Percentiles rank a stretch among this genome's conserved stretches.
Evolutionary conservation across 352 stramenopile genomes (phyloP).

Genomic region (Pythium insidiosum): DNA sequence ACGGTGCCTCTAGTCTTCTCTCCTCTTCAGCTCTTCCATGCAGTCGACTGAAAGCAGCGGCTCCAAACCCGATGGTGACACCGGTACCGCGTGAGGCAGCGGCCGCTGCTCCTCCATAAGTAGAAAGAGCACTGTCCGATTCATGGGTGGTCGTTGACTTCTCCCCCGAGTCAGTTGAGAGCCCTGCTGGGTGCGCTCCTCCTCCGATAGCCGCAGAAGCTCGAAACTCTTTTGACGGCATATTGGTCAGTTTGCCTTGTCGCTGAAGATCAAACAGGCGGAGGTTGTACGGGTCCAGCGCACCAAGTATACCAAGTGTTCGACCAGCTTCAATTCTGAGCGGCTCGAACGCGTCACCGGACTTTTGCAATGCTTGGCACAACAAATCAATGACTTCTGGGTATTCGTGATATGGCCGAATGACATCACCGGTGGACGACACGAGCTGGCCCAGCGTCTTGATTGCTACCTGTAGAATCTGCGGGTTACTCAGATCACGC

Average conservation of each 20-base stretch:
- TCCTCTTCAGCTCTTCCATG: conserved; percentile 31
- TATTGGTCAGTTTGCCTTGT: conserved; percentile 64
- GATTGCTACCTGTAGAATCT: conserved; percentile 81
- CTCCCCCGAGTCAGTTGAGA: not conserved
- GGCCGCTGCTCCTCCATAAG: not conserved
- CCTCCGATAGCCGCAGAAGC: conserved; percentile 24
- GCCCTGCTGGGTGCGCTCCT: not conserved
- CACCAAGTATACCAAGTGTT: conserved; percentile 73
- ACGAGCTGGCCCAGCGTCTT: conserved; percentile 80
- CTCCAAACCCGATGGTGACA: conserved; percentile 15
- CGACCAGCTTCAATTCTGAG: conserved; percentile 74
- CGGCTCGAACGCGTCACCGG: conserved; percentile 64
- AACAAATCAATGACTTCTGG: conserved; percentile 76
- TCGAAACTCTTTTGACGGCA: conserved; percentile 66
- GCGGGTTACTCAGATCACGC: conserved; percentile 74
- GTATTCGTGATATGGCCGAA: conserved; percentile 80
- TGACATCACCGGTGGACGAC: conserved; percentile 77
- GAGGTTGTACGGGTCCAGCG: conserved; percentile 81
- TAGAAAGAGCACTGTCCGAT: no score
- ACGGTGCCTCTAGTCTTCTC: conserved; percentile 27
- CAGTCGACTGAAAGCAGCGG: not conserved
- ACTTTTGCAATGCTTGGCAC: conserved; percentile 72
- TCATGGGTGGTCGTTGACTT: not conserved
- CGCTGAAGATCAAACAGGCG: conserved; percentile 76
- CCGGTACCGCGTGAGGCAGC: conserved; percentile 1